Conservation (phyloP, 2,329 filamentous ascomycete genomes). For the Seiridium unicorne region DNA sequence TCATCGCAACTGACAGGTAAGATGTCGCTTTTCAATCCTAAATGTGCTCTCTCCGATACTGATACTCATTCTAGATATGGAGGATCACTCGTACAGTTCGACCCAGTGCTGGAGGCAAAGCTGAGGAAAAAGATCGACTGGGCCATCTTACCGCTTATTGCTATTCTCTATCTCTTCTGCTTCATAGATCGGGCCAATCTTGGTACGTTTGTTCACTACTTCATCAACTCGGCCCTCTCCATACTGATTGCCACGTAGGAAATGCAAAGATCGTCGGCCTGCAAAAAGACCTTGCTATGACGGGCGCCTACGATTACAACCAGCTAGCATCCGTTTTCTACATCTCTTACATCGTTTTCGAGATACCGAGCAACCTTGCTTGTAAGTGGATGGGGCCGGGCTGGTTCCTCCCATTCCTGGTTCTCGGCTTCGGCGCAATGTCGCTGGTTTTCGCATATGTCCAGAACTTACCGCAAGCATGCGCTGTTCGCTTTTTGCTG, state of each 20-base stretch:
- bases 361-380: slow-evolving; percentile 66
- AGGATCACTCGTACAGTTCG: slow-evolving; percentile 49
- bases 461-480: slow-evolving; percentile 46
- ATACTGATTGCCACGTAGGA: slow-evolving; percentile 37
- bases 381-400: slow-evolving; percentile 73
- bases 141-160: slow-evolving; percentile 60
- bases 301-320: slow-evolving; percentile 65
- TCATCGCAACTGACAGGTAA: slow-evolving; percentile 46
- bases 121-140: slow-evolving; percentile 62
- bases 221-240: slow-evolving; percentile 4
- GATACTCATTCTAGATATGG: slow-evolving; percentile 38
- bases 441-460: slow-evolving; percentile 68
- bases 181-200: slow-evolving; percentile 72
- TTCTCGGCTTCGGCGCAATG: slow-evolving; percentile 60
- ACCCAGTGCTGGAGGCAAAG: slow-evolving; percentile 52
- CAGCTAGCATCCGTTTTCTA: slow-evolving; percentile 67
- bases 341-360: slow-evolving; percentile 70
- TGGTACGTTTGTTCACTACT: slow-evolving; percentile 40
- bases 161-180: slow-evolving; percentile 66
- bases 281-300: slow-evolving; percentile 58
- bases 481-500: slow-evolving; percentile 65
- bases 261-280: slow-evolving; percentile 67
- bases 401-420: slow-evolving; percentile 65
- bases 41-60: background rate
- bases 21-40: background rate